Evolutionary conservation across 176 grass and related monocot genomes (phyloP).

Genomic region (Pontederia paniculata): DNA sequence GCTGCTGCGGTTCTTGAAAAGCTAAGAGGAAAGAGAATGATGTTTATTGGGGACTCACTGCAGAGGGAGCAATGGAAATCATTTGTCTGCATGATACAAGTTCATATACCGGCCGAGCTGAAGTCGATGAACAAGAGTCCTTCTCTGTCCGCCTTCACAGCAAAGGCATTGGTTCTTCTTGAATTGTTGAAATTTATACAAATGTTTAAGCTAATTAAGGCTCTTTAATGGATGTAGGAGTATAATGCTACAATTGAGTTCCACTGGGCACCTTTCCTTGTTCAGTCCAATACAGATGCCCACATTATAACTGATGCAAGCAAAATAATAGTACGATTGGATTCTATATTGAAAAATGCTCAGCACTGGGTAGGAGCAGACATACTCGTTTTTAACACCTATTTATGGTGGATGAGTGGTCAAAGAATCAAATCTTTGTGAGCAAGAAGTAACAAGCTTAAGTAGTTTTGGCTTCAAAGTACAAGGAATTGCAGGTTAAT

Average conservation of each 20-base stretch:
- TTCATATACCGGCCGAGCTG: constrained; percentile 27
- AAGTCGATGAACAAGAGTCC: constrained; percentile 31
- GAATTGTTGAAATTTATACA: too few relatives aligned
- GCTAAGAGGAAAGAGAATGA: constrained; percentile 59
- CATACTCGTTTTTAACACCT: constrained; percentile 71
- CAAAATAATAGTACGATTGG: constrained; percentile 42
- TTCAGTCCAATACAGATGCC: constrained; percentile 46
- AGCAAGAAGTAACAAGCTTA: constrained; percentile 11
- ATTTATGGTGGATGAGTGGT: constrained; percentile 71
- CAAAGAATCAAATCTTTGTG: constrained; percentile 53
- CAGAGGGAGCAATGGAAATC: constrained; percentile 57
- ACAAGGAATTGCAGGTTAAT: too few relatives aligned
- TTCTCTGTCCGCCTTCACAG: constrained; percentile 39
- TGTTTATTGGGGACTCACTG: constrained; percentile 76
- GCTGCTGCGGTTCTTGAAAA: constrained; percentile 35
- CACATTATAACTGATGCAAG: constrained; percentile 27
- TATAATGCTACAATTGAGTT: constrained; percentile 53
- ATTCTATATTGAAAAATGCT: constrained; percentile 39
- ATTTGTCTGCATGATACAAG: constrained; percentile 54
- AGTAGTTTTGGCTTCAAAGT: too few relatives aligned
- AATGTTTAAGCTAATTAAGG: too few relatives aligned
- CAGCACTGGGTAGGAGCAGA: constrained; percentile 34
- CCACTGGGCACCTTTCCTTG: constrained; percentile 59
- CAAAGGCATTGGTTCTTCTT: constrained; percentile 12
- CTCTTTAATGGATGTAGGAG: constrained; percentile 1